phyloP scores from a whole-genome alignment of 148 eudicot species.

The Pharnaceum exiguum region DNA sequence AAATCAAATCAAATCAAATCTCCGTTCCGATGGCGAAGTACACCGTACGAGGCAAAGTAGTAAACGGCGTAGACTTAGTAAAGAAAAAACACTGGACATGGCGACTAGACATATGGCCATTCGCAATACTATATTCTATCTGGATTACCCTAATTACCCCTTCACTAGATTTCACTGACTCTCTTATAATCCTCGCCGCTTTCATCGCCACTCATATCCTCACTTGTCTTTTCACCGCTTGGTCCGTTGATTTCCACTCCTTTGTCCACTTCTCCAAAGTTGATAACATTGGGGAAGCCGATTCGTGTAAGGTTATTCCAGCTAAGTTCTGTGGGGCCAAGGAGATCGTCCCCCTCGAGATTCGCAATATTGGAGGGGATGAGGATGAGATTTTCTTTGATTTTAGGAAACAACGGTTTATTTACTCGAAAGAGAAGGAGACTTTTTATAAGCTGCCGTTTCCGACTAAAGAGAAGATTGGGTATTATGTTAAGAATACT shows the following conservation, averaged over 20 bases:
- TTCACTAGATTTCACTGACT: constrained; percentile 60
- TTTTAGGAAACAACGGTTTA: constrained; percentile 87
- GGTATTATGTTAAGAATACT: constrained; percentile 72
- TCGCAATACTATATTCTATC: constrained; percentile 47
- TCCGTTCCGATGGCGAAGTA: constrained; percentile 53
- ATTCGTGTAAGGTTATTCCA: constrained; percentile 83
- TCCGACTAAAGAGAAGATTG: constrained; percentile 85
- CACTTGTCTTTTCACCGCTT: constrained; percentile 72
- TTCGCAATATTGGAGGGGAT: constrained; percentile 49
- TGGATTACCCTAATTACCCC: constrained; percentile 63
- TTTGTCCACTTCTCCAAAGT: constrained; percentile 72
- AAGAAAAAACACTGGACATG: constrained; percentile 55
- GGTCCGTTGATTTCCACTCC: constrained; percentile 92
- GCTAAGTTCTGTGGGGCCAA: constrained; percentile 87
- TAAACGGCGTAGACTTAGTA: constrained; percentile 73
- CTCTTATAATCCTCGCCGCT: constrained; percentile 61
- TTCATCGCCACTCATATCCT: constrained; percentile 50
- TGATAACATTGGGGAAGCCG: constrained; percentile 66
- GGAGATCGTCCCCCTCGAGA: constrained; percentile 75
- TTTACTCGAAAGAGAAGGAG: constrained; percentile 68
- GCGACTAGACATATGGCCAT: constrained; percentile 90
- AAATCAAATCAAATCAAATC: no score
- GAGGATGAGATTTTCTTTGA: constrained; percentile 83
- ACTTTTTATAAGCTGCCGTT: constrained; percentile 85
- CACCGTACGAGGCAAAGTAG: constrained; percentile 84